Evolutionary conservation across 2,329 filamentous ascomycete species (phyloP).

Genomic region (Botrytis sinoallii): DNA sequence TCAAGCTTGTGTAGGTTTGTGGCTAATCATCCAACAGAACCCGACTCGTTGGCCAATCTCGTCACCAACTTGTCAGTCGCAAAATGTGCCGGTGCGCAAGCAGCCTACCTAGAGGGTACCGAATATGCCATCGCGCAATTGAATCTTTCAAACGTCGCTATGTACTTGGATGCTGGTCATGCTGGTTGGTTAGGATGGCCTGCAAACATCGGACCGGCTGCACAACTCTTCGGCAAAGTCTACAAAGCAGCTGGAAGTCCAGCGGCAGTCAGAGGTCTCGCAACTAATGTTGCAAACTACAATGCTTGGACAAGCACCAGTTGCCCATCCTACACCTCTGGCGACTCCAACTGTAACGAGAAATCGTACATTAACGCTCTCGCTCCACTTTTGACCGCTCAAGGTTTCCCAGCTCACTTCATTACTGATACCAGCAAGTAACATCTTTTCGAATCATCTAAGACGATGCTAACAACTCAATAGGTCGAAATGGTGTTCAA

Average conservation of each 20-base stretch:
- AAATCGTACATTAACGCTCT: conserved; percentile 50
- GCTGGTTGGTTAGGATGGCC: conserved; percentile 63
- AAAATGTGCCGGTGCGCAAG: conserved; percentile 52
- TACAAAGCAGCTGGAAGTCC: conserved; percentile 48
- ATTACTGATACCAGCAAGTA: conserved; percentile 50
- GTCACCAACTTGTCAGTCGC: conserved; percentile 56
- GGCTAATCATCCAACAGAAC: conserved; percentile 43
- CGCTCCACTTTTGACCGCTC: conserved; percentile 45
- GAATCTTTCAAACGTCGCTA: conserved; percentile 59
- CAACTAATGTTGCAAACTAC: conserved; percentile 58
- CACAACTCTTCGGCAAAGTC: conserved; percentile 46
- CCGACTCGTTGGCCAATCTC: conserved; percentile 60
- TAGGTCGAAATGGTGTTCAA: conserved; percentile 60
- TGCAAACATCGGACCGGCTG: conserved; percentile 53
- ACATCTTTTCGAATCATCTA: neutral
- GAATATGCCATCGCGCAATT: conserved; percentile 55
- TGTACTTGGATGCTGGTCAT: conserved; percentile 63
- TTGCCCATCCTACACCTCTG: conserved; percentile 42
- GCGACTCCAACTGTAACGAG: conserved; percentile 52
- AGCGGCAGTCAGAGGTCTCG: conserved; percentile 49
- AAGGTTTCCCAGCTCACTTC: conserved; percentile 53
- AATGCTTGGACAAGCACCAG: conserved; percentile 50
- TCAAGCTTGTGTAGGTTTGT: neutral
- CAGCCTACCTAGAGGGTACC: conserved; percentile 53
- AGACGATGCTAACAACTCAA: conserved; percentile 12